Base-by-base conservation (phyloP, 73 alveolate species). In the Breviolum minutum region DNA sequence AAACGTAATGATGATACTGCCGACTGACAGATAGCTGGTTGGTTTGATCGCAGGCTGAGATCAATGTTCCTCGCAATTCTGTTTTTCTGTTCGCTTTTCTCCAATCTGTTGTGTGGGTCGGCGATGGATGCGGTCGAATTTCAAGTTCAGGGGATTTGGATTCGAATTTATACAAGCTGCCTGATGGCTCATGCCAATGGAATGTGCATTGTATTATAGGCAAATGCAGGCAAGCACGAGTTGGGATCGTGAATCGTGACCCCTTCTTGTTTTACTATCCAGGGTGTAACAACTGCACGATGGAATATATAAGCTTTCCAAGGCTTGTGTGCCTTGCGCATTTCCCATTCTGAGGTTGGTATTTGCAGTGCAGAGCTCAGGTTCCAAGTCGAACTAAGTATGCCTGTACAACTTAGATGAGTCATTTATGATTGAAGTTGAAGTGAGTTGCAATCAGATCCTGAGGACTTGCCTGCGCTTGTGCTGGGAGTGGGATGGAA, bases 401-500 rank as follows among this genome's bases (percentile, higher is more conserved):
- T 73, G 5, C 40, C 92, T 54, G 20, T 11, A 20, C 27, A 16
- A 81, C 12, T 14, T 14, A 14, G n/a, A 29, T 6, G 69, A 12
- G n/a, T 9, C 10, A 32, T 24, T 1, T 9, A 81, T 13, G 68
- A 26, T 81, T 8, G 29, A 8, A 81, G 29, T 81, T 8, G 29
- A 8, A 81, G 29, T 26, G 30, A 62, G 11, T 14, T 62, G 94
- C n/a, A 5, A 22, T n/a, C 30, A 20, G 16, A 9, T 12, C 10
- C 19, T 63, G 9, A 90, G 96, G 96, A 48, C 96, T 93, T 61
- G 61, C 98, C 26, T 93, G 98, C 54, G 98, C 98, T 64, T 93
- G 98, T n/a, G 92, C 89, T 19, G 98, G 98, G n/a, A 93, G 82
- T 26, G 32, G 40, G 27, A 29, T 82, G 17, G 98, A 80, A 54